These are phyloP conservation scores for Apium graveolens DNA, from an alignment of 129 eudicot species.

Conservation along the genomic window DNA sequence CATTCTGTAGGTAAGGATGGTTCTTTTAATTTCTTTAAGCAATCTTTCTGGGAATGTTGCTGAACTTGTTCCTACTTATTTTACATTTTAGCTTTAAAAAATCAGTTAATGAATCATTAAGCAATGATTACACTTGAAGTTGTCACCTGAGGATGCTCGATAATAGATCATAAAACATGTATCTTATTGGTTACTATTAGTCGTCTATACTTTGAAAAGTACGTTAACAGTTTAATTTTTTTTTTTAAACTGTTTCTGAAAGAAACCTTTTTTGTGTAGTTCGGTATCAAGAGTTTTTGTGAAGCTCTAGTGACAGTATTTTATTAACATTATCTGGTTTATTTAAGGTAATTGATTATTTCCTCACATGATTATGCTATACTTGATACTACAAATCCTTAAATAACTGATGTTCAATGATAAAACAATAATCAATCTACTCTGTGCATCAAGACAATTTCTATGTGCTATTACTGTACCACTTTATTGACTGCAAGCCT, in stretches of 20 bases:
- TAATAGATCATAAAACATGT: neutral
- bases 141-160: neutral
- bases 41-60: neutral
- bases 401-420: neutral
- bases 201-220: neutral
- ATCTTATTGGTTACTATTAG: neutral
- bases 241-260: neutral
- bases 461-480: neutral
- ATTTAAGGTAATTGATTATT: neutral
- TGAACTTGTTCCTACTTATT: neutral
- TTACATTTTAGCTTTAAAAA: neutral
- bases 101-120: neutral
- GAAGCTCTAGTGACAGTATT: neutral
- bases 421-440: neutral
- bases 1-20: slow-evolving; percentile 74
- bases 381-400: neutral
- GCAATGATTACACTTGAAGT: neutral
- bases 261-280: neutral
- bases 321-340: neutral
- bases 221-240: neutral
- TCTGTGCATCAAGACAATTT: neutral
- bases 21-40: slow-evolving; percentile 3
- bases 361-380: neutral
- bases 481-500: neutral
- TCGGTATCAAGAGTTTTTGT: neutral